Evolutionary conservation across 495 filamentous ascomycete genomes (phyloP).

Genomic region (Neurospora discreta): DNA sequence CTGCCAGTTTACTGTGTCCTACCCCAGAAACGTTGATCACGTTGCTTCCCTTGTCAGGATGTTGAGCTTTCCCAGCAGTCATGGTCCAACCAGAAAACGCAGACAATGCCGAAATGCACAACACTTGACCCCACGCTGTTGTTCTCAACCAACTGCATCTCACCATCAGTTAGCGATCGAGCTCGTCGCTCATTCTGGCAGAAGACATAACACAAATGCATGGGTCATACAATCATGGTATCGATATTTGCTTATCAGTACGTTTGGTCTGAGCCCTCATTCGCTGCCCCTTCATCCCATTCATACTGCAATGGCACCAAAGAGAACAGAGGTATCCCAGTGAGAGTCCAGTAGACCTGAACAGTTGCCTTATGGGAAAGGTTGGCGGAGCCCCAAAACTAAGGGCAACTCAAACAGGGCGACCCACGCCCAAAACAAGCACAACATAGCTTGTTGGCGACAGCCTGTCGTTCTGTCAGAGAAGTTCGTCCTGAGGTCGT

Average conservation of each 20-base stretch:
- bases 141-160: not conserved
- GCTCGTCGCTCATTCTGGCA: not conserved
- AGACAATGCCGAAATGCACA: not conserved
- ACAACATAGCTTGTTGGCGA: not conserved
- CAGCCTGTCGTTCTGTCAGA: not conserved
- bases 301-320: not conserved
- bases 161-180: not conserved
- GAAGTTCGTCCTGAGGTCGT: too few relatives aligned
- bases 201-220: not conserved
- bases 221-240: not conserved
- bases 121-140: not conserved
- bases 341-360: not conserved
- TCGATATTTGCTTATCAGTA: not conserved
- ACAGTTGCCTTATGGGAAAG: not conserved
- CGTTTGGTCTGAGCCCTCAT: not conserved
- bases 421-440: not conserved
- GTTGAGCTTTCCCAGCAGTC: not conserved
- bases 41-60: not conserved
- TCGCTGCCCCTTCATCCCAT: not conserved
- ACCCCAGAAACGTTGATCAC: not conserved
- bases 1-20: not conserved
- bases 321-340: not conserved
- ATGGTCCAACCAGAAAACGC: not conserved
- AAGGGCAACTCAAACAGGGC: not conserved
- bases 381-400: not conserved